Conservation (phyloP, 164 flowering plant genomes). For the Stephania yunnanensis region DNA sequence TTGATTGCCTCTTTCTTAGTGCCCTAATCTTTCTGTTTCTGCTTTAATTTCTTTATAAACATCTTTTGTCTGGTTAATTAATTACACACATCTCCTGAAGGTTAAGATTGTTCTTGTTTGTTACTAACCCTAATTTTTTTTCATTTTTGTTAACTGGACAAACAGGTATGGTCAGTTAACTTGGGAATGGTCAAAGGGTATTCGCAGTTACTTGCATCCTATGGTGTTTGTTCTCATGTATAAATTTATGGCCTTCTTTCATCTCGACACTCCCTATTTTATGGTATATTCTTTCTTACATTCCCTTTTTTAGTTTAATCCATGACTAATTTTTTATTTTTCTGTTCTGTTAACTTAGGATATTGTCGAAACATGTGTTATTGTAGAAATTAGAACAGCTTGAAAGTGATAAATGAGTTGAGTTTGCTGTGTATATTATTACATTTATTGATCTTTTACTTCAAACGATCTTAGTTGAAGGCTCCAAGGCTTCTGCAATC, state of each 20-base stretch:
- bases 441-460: neutral
- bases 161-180: slow-evolving; percentile 87
- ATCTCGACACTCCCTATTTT: slow-evolving; percentile 70
- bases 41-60: neutral
- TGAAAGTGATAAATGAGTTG: neutral
- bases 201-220: slow-evolving; percentile 90
- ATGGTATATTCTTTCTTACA: slow-evolving; percentile 51
- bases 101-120: neutral
- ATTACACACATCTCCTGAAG: neutral
- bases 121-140: neutral
- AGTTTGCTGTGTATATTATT: too few relatives aligned
- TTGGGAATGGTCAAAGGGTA: slow-evolving; percentile 97
- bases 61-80: neutral
- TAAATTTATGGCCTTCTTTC: slow-evolving; percentile 52
- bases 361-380: neutral
- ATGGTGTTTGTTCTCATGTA: slow-evolving; percentile 71
- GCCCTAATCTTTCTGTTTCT: neutral
- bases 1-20: neutral
- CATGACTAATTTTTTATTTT: neutral
- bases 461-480: slow-evolving; percentile 37
- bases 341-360: neutral
- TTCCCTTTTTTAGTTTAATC: neutral
- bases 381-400: neutral
- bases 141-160: slow-evolving; percentile 4
- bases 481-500: slow-evolving; percentile 85